Evolutionary conservation across 225 moss, liverwort and hornwort genomes (phyloP).

Genomic region (Pseudisothecium myosuroides): DNA sequence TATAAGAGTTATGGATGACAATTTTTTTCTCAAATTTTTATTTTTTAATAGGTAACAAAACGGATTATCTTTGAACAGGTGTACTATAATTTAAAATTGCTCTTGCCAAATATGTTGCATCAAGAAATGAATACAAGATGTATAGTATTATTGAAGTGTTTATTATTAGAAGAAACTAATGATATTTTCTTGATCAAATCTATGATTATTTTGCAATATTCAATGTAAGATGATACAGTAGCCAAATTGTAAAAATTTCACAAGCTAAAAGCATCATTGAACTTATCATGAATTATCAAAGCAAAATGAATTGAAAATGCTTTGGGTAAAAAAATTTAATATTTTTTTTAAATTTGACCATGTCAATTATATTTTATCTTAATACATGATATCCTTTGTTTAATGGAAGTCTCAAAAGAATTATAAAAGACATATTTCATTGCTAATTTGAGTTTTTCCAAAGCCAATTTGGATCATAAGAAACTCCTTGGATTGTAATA

Average conservation of each 20-base stretch:
- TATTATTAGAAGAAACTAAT: background rate
- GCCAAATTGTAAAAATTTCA: accelerated
- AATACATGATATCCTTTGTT: no score
- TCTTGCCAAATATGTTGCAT: background rate
- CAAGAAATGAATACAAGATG: background rate
- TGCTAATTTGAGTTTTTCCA: background rate
- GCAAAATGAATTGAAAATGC: background rate
- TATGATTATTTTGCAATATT: background rate
- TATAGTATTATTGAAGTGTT: background rate
- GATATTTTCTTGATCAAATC: background rate
- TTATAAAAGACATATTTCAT: background rate
- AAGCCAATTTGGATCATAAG: background rate
- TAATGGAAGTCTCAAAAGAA: background rate
- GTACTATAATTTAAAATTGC: background rate
- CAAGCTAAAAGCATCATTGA: background rate
- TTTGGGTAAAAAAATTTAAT: background rate
- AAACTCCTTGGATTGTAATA: background rate
- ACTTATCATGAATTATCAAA: background rate
- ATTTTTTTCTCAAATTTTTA: background rate
- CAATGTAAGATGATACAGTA: no score
- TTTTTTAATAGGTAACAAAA: background rate
- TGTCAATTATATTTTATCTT: no score
- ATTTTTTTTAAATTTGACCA: background rate
- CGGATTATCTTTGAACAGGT: accelerated
- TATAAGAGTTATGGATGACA: no score